phyloP scores from a whole-genome alignment of 2,329 filamentous ascomycete species.

The Aureobasidium zeae region DNA sequence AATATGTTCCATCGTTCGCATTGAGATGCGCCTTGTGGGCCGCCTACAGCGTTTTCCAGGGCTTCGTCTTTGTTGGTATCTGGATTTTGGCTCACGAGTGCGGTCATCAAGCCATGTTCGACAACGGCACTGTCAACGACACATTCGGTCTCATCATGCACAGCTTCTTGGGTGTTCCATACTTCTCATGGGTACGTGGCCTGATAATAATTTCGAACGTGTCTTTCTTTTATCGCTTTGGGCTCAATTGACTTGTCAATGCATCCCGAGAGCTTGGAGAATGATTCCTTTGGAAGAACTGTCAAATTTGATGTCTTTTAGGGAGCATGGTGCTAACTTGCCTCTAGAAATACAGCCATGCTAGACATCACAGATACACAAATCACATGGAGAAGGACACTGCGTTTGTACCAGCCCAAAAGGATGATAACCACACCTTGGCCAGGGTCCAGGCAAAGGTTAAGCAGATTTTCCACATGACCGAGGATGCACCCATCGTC shows the following conservation, averaged over 20 bases:
- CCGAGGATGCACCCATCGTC: slow-evolving; percentile 24
- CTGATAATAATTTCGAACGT: background rate
- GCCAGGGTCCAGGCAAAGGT: slow-evolving; percentile 9
- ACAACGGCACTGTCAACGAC: slow-evolving; percentile 49
- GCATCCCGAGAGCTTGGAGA: background rate
- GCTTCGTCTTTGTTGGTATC: slow-evolving; percentile 56
- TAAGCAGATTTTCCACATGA: slow-evolving; percentile 19
- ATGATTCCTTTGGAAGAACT: too few species aligned
- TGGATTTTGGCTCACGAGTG: slow-evolving; percentile 66
- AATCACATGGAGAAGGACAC: slow-evolving; percentile 27
- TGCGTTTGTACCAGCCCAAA: slow-evolving; percentile 29
- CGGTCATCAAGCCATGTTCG: slow-evolving; percentile 60
- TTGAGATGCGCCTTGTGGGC: slow-evolving; percentile 56
- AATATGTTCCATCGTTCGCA: slow-evolving; percentile 61
- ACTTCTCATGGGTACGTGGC: slow-evolving; percentile 51
- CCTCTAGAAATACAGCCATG: slow-evolving; percentile 52
- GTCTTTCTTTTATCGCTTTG: background rate
- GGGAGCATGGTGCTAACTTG: background rate
- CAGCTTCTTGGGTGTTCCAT: slow-evolving; percentile 57
- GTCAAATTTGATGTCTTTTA: too few species aligned
- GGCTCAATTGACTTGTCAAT: background rate
- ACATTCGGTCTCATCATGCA: slow-evolving; percentile 56
- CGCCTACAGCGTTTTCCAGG: slow-evolving; percentile 55
- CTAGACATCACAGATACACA: slow-evolving; percentile 59
- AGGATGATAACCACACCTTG: slow-evolving; percentile 13